Base-by-base conservation (phyloP, 2,329 filamentous ascomycete species). In the Triangularia setosa region DNA sequence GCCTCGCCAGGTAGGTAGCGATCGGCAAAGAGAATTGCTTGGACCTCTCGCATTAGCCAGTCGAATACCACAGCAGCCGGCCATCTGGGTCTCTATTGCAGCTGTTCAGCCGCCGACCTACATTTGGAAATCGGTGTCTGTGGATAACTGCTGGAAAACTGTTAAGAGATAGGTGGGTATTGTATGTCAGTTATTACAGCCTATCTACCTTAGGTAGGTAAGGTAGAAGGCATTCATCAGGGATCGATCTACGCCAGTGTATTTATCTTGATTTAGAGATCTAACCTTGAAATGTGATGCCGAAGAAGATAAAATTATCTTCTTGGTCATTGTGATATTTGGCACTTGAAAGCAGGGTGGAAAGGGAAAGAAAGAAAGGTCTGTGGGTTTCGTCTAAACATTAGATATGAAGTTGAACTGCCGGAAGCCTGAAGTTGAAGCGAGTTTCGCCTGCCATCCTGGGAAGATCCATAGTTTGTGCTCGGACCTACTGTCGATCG, bases 361-460 rank as follows among this genome's bases (percentile, higher is more conserved):
- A 33, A 33, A 33, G n/a, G 21, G 7, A 48, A 27, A 16, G 48
- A 28, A 28, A 55, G 40, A 12, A 14, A 16, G 23, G 23, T 16
- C 12, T 24, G 23, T 28, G 52, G 8, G 23, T 55, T 55, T 23
- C 12, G 52, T 16, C 25, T 23, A 55, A 24, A 27, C 23, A 55
- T 55, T 23, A 55, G 52, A 55, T 55, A n/a, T 59, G 64, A 62
- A 65, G 57, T 62, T 68, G 58, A 48, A 60, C 66, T 66, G 74
- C 71, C 76, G 77, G 76, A 75, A 72, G 68, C 67, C 67, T 76
- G 75, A 74, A 72, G 73, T 67, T 68, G 64, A 77, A 78, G 75
- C 75, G 76, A 77, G 76, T 78, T 78, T 79, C 76, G 74, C 68
- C 69, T 61, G 69, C 70, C 68, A 67, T 69, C 65, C 63, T 65